Evolutionary conservation across 140 eudicot species (phyloP).

Genomic region (Senecio squalidus): DNA sequence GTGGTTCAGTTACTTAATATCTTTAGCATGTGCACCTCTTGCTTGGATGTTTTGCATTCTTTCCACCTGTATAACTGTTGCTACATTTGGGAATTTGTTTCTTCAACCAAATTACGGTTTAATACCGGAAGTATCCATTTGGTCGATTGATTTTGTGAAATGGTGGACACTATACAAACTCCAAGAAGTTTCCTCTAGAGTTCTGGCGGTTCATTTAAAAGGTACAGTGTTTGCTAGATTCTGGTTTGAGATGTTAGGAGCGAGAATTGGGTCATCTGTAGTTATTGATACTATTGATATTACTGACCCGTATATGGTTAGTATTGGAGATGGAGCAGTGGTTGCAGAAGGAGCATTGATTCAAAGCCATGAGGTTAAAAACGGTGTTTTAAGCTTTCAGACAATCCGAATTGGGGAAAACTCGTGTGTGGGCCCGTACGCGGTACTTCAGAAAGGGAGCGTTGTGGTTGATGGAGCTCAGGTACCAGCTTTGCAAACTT

Average conservation of each 20-base stretch:
- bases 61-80: slow-evolving; percentile 25
- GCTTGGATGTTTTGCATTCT: slow-evolving; percentile 38
- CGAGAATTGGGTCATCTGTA: slow-evolving; percentile 44
- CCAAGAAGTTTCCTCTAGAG: slow-evolving; percentile 34
- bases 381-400: slow-evolving; percentile 41
- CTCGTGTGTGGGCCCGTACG: too few species aligned
- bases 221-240: too few species aligned
- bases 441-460: too few species aligned
- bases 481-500: slow-evolving; percentile 34
- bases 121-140: slow-evolving; percentile 37
- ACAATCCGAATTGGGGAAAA: slow-evolving; percentile 38
- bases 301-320: too few species aligned
- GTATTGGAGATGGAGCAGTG: too few species aligned
- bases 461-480: slow-evolving; percentile 29
- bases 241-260: slow-evolving; percentile 54
- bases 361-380: too few species aligned
- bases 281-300: slow-evolving; percentile 43
- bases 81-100: slow-evolving; percentile 49
- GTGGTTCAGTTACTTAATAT: slow-evolving; percentile 27
- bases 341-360: too few species aligned
- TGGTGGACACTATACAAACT: too few species aligned
- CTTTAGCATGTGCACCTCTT: slow-evolving; percentile 35
- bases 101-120: slow-evolving; percentile 55
- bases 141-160: too few species aligned
- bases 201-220: slow-evolving; percentile 43